Evolutionary conservation across 208 protist species (phyloP).

Genomic region (Sergeia podlipaevii): DNA sequence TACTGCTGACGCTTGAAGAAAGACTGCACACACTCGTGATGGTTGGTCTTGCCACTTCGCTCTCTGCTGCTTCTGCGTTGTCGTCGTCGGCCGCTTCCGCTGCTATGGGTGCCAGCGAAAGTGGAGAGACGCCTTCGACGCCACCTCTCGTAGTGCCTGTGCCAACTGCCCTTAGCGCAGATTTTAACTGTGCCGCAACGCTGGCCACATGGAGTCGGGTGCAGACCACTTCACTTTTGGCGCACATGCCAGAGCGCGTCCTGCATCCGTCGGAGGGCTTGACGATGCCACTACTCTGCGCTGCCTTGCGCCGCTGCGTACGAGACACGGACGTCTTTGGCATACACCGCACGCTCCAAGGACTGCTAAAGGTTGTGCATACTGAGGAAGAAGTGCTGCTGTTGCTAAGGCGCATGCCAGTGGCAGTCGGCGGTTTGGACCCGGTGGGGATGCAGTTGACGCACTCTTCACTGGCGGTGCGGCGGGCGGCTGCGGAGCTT

Average conservation of each 20-base stretch:
- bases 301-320: constrained; percentile 45
- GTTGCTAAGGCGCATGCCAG: constrained; percentile 67
- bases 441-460: constrained; percentile 64
- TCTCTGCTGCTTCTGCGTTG: constrained; percentile 18
- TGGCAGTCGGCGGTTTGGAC: constrained; percentile 54
- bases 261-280: constrained; percentile 35
- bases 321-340: constrained; percentile 20
- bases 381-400: constrained; percentile 34
- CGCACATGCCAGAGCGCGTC: constrained; percentile 21
- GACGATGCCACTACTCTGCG: constrained; percentile 31
- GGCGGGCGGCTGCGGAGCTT: constrained; percentile 29
- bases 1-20: constrained; percentile 55
- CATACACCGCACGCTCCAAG: constrained; percentile 34
- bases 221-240: constrained; percentile 34
- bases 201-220: constrained; percentile 22
- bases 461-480: constrained; percentile 30
- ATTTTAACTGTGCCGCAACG: constrained; percentile 17
- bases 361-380: constrained; percentile 31
- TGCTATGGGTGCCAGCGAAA: too few relatives aligned
- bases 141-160: too few relatives aligned
- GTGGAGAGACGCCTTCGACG: too few relatives aligned
- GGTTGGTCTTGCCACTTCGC: constrained; percentile 11
- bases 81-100: too few relatives aligned
- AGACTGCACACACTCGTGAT: constrained; percentile 37
- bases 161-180: background rate